A percentile compares a stretch with the other conserved stretches of the same genome.
These are phyloP conservation scores for Cryptosporidium ubiquitum DNA, from an alignment of 169 alveolate genomes.

Conservation along the genomic window DNA sequence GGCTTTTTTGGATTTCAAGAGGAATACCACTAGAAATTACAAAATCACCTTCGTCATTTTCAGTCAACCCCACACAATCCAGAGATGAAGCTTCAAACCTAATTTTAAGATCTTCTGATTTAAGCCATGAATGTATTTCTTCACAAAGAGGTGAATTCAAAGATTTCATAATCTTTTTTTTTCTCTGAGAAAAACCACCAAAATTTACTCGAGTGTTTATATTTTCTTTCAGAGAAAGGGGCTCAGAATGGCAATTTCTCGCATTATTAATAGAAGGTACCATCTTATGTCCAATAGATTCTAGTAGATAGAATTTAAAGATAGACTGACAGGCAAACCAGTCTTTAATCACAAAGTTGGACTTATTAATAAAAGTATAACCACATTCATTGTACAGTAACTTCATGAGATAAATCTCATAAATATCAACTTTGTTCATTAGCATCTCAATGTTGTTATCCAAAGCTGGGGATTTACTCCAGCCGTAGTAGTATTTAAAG, in stretches of 20 bases:
- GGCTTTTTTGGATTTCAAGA: neutral
- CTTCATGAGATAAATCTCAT: slow-evolving; percentile 44
- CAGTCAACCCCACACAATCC: neutral
- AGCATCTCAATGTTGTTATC: slow-evolving; percentile 26
- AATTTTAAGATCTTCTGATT: slow-evolving; percentile 24
- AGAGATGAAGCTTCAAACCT: neutral
- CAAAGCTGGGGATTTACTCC: neutral
- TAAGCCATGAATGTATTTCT: slow-evolving; percentile 35
- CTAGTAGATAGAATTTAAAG: slow-evolving; percentile 44
- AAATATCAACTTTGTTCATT: neutral
- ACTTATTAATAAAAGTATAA: slow-evolving; percentile 24
- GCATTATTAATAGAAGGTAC: neutral
- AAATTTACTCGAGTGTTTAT: neutral
- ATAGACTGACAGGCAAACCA: slow-evolving; percentile 21
- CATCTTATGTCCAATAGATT: neutral
- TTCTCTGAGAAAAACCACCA: slow-evolving; percentile 4
- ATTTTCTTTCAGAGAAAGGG: neutral
- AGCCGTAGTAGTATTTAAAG: neutral
- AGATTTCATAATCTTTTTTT: neutral
- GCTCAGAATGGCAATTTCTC: neutral
- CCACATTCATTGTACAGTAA: slow-evolving; percentile 70
- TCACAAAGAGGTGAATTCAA: neutral
- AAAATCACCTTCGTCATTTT: neutral
- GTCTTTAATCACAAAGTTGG: slow-evolving; percentile 51
- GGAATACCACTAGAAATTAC: neutral